Base-by-base conservation (phyloP, 768 basidiomycete genomes). In the Boletus eberwhitei region DNA sequence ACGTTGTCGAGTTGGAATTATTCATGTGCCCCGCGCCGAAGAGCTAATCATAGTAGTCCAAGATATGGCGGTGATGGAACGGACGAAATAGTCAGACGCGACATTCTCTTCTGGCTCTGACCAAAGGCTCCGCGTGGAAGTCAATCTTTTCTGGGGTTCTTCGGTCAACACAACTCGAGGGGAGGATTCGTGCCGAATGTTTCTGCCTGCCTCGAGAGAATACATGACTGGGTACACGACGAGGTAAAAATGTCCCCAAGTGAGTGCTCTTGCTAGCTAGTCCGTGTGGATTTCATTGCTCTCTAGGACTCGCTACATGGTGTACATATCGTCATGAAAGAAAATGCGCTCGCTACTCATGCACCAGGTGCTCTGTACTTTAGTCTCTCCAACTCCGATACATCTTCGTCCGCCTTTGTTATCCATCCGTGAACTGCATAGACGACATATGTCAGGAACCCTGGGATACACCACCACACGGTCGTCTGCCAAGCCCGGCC, bases 291-390 rank as follows among this genome's bases (percentile, higher is more conserved):
- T 29, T 9, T 29, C 29, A 1, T 26, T 26, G 24, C 24, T 26
- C 24, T 6, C 24, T 2, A 26, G 24, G 24, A 26, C 1, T 26
- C 24, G 6, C 24, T 26, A 26, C 24, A 26, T 26, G 24, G 24
- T 26, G 24, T 26, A n/a, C n/a, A n/a, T n/a, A 26, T 26, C 24
- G 24, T 6, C 24, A 26, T 6, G 16, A 7, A 46, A 32, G 29
- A 36, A 31, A 4, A 26, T 17, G n/a, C 29, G 31, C 29, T 26
- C 17, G 5, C 22, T 17, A 17, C 36, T 74, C 63, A 83, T 48
- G 84, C 83, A 6, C 85, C 82, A 24, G 75, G 79, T 11, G 83
- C 78, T 8, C 61, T 60, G 57, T 87, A 87, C 61, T 73, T 79
- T 68, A 86, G 68, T 14, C 65, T 69, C 63, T 86, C 81, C 29